Base-by-base conservation (phyloP, 2,329 filamentous ascomycete genomes). In the Didymella sp. region DNA sequence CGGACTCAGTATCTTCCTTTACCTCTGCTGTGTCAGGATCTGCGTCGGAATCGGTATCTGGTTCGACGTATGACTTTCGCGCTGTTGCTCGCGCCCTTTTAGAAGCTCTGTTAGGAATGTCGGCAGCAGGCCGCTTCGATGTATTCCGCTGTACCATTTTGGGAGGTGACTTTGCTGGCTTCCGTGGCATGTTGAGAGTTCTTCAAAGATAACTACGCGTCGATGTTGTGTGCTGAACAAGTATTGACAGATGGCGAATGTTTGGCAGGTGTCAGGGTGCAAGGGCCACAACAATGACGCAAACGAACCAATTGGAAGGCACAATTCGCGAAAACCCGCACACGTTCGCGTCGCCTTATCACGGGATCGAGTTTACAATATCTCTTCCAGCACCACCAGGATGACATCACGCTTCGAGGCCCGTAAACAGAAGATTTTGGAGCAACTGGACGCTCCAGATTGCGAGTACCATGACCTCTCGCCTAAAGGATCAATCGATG, bases 401-500 rank as follows among this genome's bases (percentile, higher is more conserved):
- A 76, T 75, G 73, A 59, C 66, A 38, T 65, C 54, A 35, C 69
- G 68, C 17, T 81, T 81, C 58, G 58, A 68, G 28, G 62, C 67
- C 42, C 89, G 86, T 72, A 98, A 97, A 77, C 73, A 77, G 48
- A 87, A 84, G 58, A 96, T 96, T 62, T 79, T 97, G 13, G 77
- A 82, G 38, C 85, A 88, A 63, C 86, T 97, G 3, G 80, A 85
- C 8, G 81, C 87, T 3, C 89, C 92, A 1, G 84, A 86, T 40
- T 82, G 81, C 4, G 84, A 89, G 57, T 96, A 96, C 76, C 85
- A 86, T 37, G 94, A 97, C 76, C 83, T 89, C 7, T 96, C 91
- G 1, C 93, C 94, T 2, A 97, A 97, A 79, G 94, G 93, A 15
- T 89, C 87, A 0, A 85, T 98, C 19, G 94, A 98, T 74, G 85